These are phyloP conservation scores for Xylariomycetidae sp. DNA, from an alignment of 2,329 filamentous ascomycete species.

Conservation along the genomic window DNA sequence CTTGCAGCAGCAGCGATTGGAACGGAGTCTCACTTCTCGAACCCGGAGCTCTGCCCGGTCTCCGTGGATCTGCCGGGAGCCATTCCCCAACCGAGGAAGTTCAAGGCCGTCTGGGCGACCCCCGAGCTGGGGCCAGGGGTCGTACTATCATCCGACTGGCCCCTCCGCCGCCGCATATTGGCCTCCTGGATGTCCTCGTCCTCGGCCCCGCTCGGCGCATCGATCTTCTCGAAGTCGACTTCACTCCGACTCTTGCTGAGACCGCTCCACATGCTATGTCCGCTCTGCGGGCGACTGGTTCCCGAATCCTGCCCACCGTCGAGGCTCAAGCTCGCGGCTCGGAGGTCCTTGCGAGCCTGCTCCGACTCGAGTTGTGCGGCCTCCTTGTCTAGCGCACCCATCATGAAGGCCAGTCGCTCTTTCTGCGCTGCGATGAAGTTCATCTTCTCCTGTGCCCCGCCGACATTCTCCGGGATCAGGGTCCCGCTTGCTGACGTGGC, in stretches of 20 bases:
- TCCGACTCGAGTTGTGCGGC: slow-evolving; percentile 53
- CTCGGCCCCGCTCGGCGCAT: slow-evolving; percentile 62
- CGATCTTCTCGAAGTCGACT: slow-evolving; percentile 83
- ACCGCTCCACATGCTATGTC: slow-evolving; percentile 44
- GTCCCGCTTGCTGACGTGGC: slow-evolving; percentile 48
- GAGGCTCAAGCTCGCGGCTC: slow-evolving; percentile 22
- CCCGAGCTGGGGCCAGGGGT: slow-evolving; percentile 13
- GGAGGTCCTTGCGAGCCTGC: slow-evolving; percentile 8
- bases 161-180: slow-evolving; percentile 20
- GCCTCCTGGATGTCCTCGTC: slow-evolving; percentile 35
- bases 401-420: slow-evolving; percentile 66
- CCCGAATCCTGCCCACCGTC: slow-evolving; percentile 19
- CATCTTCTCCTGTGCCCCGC: slow-evolving; percentile 58
- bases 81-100: slow-evolving; percentile 25
- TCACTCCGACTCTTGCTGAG: slow-evolving; percentile 81
- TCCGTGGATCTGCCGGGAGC: slow-evolving; percentile 5
- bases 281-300: slow-evolving; percentile 39
- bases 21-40: too few species aligned
- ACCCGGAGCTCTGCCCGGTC: slow-evolving; percentile 20
- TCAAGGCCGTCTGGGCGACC: not conserved
- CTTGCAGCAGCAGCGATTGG: too few species aligned
- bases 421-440: slow-evolving; percentile 73
- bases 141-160: slow-evolving; percentile 13
- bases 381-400: slow-evolving; percentile 75
- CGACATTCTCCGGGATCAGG: slow-evolving; percentile 66